Evolutionary conservation across 352 stramenopile species (phyloP).

Genomic region (Globisporangium middletonii): DNA sequence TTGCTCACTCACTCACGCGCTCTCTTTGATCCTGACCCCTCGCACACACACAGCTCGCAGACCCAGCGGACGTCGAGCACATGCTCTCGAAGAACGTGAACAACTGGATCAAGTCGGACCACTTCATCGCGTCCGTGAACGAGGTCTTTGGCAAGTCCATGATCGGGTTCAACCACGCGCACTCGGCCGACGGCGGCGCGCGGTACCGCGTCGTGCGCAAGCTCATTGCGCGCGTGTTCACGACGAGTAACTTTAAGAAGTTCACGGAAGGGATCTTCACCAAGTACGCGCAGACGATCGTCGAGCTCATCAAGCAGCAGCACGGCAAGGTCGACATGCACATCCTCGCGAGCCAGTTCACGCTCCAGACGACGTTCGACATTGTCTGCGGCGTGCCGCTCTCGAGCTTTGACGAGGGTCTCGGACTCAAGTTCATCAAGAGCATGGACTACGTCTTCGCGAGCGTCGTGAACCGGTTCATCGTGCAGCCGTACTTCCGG

Average conservation of each 20-base stretch:
- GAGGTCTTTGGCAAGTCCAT: slow-evolving; percentile 64
- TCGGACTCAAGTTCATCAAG: slow-evolving; percentile 23
- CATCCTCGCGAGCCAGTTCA: slow-evolving; percentile 39
- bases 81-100: slow-evolving; percentile 51
- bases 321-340: slow-evolving; percentile 35
- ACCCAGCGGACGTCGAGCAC: slow-evolving; percentile 53
- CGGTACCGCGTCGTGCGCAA: slow-evolving; percentile 74
- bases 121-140: slow-evolving; percentile 48
- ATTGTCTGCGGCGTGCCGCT: slow-evolving; percentile 44
- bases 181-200: slow-evolving; percentile 38
- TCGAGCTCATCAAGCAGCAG: slow-evolving; percentile 12
- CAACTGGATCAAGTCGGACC: slow-evolving; percentile 70
- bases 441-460: slow-evolving; percentile 48
- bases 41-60: slow-evolving; percentile 22
- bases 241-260: slow-evolving; percentile 42
- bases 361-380: slow-evolving; percentile 45
- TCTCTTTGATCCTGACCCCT: not conserved
- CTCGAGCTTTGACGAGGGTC: slow-evolving; percentile 23
- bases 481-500: slow-evolving; percentile 59
- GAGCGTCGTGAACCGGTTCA: slow-evolving; percentile 35
- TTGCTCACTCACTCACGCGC: not conserved
- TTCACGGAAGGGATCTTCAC: slow-evolving; percentile 41
- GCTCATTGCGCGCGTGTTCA: slow-evolving; percentile 83
- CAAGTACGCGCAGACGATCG: slow-evolving; percentile 25
- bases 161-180: slow-evolving; percentile 57